A percentile compares a stretch with the other conserved stretches of the same genome.
These are phyloP conservation scores for Phaeodactylum tricornutum DNA, from an alignment of 108 stramenopile genomes.

Conservation along the genomic window DNA sequence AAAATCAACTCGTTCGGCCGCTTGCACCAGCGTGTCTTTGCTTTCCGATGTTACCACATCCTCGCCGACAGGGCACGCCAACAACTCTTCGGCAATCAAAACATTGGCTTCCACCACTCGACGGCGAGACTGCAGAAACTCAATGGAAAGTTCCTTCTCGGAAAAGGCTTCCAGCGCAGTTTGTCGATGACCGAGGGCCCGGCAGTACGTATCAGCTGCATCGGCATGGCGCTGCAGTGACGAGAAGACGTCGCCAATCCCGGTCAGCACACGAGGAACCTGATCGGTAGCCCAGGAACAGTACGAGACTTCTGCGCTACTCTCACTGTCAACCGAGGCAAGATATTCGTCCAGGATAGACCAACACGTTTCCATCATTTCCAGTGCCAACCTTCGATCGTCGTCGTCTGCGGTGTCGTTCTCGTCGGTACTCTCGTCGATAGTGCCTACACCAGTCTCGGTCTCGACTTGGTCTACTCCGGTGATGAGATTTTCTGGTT, in stretches of 20 bases:
- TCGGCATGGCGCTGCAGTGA: constrained; percentile 37
- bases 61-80: constrained; percentile 42
- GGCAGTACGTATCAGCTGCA: constrained; percentile 67
- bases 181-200: constrained; percentile 53
- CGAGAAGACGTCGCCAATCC: constrained; percentile 62
- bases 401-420: constrained; percentile 29
- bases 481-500: constrained; percentile 3
- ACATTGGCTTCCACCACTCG: constrained; percentile 49
- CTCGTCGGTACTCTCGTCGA: constrained; percentile 13
- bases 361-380: constrained; percentile 73
- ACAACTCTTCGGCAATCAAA: constrained; percentile 58
- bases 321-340: not conserved
- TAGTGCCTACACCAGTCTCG: constrained; percentile 1
- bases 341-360: constrained; percentile 39
- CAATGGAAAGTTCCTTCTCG: constrained; percentile 17
- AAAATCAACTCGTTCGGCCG: constrained; percentile 48
- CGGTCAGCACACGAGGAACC: constrained; percentile 46
- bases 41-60: constrained; percentile 60
- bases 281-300: constrained; percentile 35
- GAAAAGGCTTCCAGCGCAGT: constrained; percentile 15
- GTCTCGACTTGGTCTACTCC: constrained; percentile 1
- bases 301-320: not conserved
- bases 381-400: constrained; percentile 58
- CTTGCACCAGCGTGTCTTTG: constrained; percentile 41
- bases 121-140: constrained; percentile 36